Evolutionary conservation across 2,329 filamentous ascomycete species (phyloP).

Genomic region (Davidsoniella neocaledoniae): DNA sequence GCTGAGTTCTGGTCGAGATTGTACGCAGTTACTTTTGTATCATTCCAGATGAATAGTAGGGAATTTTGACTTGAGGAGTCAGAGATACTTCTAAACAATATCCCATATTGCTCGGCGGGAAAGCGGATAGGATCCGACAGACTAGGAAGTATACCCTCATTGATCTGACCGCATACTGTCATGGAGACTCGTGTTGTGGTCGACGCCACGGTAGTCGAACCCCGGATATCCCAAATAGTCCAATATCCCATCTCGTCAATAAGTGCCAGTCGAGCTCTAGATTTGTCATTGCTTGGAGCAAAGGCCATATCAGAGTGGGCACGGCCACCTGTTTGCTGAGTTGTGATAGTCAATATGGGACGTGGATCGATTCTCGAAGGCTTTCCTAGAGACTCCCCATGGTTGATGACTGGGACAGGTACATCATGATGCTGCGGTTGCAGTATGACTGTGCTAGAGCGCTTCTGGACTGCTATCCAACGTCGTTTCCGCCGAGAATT

Average conservation of each 20-base stretch:
- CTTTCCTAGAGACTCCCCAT: conserved; percentile 9
- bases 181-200: conserved; percentile 21
- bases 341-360: conserved; percentile 34
- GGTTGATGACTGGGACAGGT: conserved; percentile 18
- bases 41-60: conserved; percentile 11
- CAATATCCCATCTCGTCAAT: conserved; percentile 49
- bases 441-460: conserved; percentile 33
- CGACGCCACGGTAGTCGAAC: conserved; percentile 21
- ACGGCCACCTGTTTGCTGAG: conserved; percentile 34
- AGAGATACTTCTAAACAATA: conserved; percentile 23
- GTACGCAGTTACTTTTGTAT: conserved; percentile 3
- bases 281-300: conserved; percentile 32
- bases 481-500: conserved; percentile 22
- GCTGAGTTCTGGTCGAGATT: conserved; percentile 2
- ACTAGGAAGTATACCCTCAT: conserved; percentile 21
- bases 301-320: conserved; percentile 48
- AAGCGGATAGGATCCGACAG: conserved; percentile 19
- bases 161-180: conserved; percentile 27
- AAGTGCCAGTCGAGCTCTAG: conserved; percentile 43
- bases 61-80: neutral
- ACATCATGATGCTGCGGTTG: conserved; percentile 31
- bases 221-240: conserved; percentile 47
- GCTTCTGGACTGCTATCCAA: conserved; percentile 38
- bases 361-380: conserved; percentile 39
- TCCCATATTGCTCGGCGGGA: conserved; percentile 24